Conservation (phyloP, 345 rosid species). For the Capsella bursapastoris region DNA sequence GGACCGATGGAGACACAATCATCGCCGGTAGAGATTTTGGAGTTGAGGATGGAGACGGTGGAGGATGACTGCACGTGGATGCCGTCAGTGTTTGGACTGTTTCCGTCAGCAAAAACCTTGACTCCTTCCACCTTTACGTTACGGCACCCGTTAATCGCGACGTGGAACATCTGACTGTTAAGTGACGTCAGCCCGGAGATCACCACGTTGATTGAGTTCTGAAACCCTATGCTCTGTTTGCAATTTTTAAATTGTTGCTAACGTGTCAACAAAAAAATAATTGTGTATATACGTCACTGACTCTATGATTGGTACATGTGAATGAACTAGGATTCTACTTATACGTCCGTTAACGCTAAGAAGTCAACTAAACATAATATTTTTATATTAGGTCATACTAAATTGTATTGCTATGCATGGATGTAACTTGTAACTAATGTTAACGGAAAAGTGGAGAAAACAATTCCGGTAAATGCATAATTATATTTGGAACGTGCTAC, state of each 20-base stretch:
- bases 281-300: background rate
- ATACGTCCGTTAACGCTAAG: background rate
- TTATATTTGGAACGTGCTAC: constrained; percentile 23
- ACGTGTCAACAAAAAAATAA: constrained; percentile 13
- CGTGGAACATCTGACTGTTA: constrained; percentile 68
- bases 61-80: constrained; percentile 62
- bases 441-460: constrained; percentile 22
- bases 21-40: constrained; percentile 60
- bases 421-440: constrained; percentile 13
- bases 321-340: background rate
- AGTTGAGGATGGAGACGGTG: constrained; percentile 52
- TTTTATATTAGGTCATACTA: background rate
- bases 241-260: background rate
- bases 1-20: constrained; percentile 76
- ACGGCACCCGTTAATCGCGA: constrained; percentile 61
- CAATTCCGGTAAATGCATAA: background rate
- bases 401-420: background rate
- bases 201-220: constrained; percentile 56
- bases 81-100: constrained; percentile 86
- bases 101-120: constrained; percentile 52
- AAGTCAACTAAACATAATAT: constrained; percentile 31
- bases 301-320: constrained; percentile 34
- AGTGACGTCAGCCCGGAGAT: constrained; percentile 58
- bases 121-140: constrained; percentile 58
- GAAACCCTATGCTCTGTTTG: constrained; percentile 56